Conservation (phyloP, 2,329 filamentous ascomycete species). For the Penicillium sp. region DNA sequence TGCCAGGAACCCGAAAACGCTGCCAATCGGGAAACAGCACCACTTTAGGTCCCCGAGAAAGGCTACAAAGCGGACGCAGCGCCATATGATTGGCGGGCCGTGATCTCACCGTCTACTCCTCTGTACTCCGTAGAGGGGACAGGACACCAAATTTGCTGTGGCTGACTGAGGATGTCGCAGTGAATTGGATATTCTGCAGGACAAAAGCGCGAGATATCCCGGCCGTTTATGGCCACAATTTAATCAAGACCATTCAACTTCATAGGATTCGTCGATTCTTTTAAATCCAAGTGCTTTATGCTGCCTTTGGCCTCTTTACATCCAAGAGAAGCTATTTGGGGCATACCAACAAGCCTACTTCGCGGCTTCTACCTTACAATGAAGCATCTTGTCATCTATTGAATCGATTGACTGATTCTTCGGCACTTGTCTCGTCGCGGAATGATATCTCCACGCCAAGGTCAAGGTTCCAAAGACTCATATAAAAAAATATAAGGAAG, state of each 20-base stretch:
- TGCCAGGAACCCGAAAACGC: no score
- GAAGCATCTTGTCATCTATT: conserved; percentile 14
- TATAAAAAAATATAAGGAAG: conserved; percentile 1
- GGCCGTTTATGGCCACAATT: neutral
- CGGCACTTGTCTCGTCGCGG: neutral
- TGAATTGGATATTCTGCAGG: neutral
- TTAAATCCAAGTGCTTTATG: neutral
- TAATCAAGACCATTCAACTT: neutral
- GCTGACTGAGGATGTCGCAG: no score
- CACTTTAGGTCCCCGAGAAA: no score
- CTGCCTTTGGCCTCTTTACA: neutral
- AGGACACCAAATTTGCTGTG: no score
- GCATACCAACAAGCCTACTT: no score
- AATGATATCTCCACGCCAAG: conserved; percentile 1
- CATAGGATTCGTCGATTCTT: neutral
- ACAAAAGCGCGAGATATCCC: neutral
- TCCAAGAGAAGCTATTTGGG: no score
- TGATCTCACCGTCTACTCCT: neutral
- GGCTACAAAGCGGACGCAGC: no score
- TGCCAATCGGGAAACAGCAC: no score
- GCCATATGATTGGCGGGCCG: no score
- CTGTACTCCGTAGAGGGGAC: no score
- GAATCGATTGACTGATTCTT: conserved; percentile 15
- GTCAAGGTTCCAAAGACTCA: neutral
- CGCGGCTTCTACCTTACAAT: neutral